These are phyloP conservation scores for Talaromyces sp. DNA, from an alignment of 2,329 filamentous ascomycete species.

Conservation along the genomic window DNA sequence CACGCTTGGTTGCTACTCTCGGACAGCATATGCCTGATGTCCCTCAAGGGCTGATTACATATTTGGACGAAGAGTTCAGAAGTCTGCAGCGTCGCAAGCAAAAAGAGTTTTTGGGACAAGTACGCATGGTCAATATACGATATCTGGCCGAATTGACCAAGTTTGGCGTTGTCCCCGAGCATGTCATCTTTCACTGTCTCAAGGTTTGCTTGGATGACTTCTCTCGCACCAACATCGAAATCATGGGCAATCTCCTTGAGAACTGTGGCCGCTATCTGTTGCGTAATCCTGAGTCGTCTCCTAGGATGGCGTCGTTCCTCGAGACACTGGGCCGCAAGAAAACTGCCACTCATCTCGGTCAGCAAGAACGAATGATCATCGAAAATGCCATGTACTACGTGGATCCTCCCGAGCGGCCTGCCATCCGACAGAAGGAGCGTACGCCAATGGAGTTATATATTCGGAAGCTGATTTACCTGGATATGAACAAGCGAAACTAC, in stretches of 20 bases:
- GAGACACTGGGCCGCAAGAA: conserved; percentile 96
- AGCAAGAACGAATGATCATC: conserved; percentile 95
- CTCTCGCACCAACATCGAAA: conserved; percentile 97
- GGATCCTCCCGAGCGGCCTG: conserved; percentile 85
- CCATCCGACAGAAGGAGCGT: conserved; percentile 93
- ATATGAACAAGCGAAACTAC: conserved; percentile 90
- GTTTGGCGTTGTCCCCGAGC: conserved; percentile 94
- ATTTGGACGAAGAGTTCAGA: conserved; percentile 93
- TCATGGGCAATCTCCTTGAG: conserved; percentile 90
- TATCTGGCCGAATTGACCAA: conserved; percentile 97
- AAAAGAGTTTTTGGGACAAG: conserved; percentile 93
- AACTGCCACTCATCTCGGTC: conserved; percentile 85
- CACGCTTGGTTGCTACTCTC: conserved; percentile 86
- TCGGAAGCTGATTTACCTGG: conserved; percentile 84
- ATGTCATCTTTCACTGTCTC: conserved; percentile 97
- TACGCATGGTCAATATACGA: conserved; percentile 90
- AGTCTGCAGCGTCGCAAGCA: conserved; percentile 95
- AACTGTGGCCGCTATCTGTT: conserved; percentile 94
- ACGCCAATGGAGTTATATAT: conserved; percentile 91
- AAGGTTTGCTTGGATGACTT: conserved; percentile 98
- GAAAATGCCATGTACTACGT: conserved; percentile 98
- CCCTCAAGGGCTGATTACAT: conserved; percentile 82
- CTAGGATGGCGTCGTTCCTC: conserved; percentile 87
- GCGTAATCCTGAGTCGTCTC: conserved; percentile 85
- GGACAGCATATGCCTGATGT: conserved; percentile 92